A percentile compares a stretch with the other conserved stretches of the same genome.
Evolutionary conservation across 768 basidiomycete genomes (phyloP).

Genomic region (Mycena venus): DNA sequence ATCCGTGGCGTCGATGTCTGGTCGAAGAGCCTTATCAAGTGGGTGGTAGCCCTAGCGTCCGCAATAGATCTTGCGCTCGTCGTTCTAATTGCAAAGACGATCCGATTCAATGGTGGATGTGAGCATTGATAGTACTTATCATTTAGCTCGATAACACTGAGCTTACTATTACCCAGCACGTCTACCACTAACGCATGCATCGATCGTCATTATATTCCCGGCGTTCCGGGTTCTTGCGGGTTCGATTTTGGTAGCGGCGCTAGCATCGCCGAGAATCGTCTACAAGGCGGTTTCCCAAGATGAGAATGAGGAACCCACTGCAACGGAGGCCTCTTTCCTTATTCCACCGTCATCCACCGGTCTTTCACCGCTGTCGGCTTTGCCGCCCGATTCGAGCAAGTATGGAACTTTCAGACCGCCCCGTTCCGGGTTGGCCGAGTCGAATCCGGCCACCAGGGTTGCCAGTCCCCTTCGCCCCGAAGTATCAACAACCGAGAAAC

Average conservation of each 20-base stretch:
- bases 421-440: conserved; percentile 63
- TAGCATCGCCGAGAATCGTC: conserved; percentile 73
- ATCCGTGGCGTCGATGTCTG: conserved; percentile 78
- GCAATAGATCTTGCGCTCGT: conserved; percentile 72
- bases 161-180: conserved; percentile 53
- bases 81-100: conserved; percentile 61
- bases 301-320: conserved; percentile 54
- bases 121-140: conserved; percentile 28
- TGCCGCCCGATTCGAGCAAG: conserved; percentile 62
- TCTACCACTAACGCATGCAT: conserved; percentile 41
- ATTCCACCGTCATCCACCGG: conserved; percentile 69
- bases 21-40: conserved; percentile 70
- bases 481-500: conserved; percentile 58
- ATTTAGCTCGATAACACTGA: conserved; percentile 23
- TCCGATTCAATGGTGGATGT: conserved; percentile 53
- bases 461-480: conserved; percentile 63
- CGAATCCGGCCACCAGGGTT: conserved; percentile 67
- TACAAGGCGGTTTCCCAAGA: conserved; percentile 67
- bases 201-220: conserved; percentile 56
- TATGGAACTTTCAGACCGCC: conserved; percentile 81
- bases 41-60: conserved; percentile 66
- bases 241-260: conserved; percentile 68
- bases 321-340: conserved; percentile 67
- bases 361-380: conserved; percentile 59
- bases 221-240: conserved; percentile 76